A percentile compares a stretch with the other conserved stretches of the same genome.
Evolutionary conservation across 2,329 filamentous ascomycete species (phyloP).

Genomic region (Apiospora phragmitis): DNA sequence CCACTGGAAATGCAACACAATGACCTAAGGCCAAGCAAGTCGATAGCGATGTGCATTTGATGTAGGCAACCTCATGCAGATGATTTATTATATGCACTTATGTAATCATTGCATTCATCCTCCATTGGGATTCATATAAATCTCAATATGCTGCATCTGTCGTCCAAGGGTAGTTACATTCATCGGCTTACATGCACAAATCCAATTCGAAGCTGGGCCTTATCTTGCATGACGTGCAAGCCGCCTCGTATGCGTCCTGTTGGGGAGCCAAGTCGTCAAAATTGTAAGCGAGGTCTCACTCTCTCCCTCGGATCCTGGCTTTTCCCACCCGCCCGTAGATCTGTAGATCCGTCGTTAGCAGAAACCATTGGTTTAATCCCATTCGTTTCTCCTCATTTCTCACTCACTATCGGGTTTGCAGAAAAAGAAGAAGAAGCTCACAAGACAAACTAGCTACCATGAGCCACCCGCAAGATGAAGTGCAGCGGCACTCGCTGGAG

Average conservation of each 20-base stretch:
- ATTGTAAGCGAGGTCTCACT: conserved; percentile 1
- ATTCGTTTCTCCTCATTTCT: neutral
- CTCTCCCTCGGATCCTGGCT: neutral
- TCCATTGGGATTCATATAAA: neutral
- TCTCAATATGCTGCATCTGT: neutral
- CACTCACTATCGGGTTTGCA: neutral
- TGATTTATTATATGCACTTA: neutral
- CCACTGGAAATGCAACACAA: neutral
- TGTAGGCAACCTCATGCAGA: neutral
- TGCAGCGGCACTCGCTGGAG: conserved; percentile 59
- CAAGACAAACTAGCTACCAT: conserved; percentile 19
- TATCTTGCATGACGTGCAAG: neutral
- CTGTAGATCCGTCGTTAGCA: neutral
- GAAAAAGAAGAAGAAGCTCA: neutral
- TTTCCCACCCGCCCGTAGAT: neutral
- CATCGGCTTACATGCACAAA: neutral
- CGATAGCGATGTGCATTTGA: neutral
- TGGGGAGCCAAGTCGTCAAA: neutral
- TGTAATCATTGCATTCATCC: neutral
- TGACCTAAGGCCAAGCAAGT: neutral
- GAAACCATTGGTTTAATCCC: neutral
- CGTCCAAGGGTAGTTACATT: neutral
- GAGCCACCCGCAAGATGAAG: conserved; percentile 50
- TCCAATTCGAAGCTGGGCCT: neutral
- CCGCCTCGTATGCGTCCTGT: neutral